These are phyloP conservation scores for Platismatia glauca DNA, from an alignment of 495 filamentous ascomycete genomes.

Conservation along the genomic window DNA sequence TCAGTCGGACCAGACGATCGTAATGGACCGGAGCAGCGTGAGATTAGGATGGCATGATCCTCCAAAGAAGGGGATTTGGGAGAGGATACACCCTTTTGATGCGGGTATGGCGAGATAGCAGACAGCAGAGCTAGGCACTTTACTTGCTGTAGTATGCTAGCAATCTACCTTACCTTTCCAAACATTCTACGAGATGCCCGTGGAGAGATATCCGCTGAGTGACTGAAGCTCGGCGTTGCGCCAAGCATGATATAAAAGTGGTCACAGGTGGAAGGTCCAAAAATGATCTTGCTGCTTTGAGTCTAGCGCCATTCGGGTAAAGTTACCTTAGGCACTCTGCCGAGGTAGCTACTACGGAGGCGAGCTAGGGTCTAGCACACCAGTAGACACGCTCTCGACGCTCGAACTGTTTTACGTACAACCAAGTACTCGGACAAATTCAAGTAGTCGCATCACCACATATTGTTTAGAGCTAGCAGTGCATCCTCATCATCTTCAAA, in stretches of 20 bases:
- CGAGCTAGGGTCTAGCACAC: no score
- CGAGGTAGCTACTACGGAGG: no score
- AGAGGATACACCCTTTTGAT: not conserved
- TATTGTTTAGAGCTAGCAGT: conserved; percentile 33
- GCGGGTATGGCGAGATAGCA: not conserved
- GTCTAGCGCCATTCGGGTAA: not conserved
- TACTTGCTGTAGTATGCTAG: not conserved
- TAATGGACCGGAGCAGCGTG: not conserved
- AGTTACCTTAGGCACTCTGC: no score
- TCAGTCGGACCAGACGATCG: not conserved
- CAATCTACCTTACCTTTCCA: not conserved
- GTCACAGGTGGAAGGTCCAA: no score
- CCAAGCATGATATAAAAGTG: no score
- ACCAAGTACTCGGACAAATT: no score
- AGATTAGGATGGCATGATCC: not conserved
- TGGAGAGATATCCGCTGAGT: not conserved
- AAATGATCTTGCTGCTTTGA: conserved; percentile 2
- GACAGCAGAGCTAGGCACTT: not conserved
- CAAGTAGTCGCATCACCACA: not conserved
- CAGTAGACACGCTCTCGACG: no score
- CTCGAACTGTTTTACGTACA: no score
- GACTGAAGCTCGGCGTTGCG: not conserved
- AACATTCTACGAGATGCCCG: not conserved
- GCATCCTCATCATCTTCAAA: conserved; percentile 42
- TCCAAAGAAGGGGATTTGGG: not conserved